Percentiles rank a stretch among this genome's conserved stretches.
These are phyloP conservation scores for Irpex lacteus DNA, from an alignment of 1,284 basidiomycete species.

Conservation along the genomic window DNA sequence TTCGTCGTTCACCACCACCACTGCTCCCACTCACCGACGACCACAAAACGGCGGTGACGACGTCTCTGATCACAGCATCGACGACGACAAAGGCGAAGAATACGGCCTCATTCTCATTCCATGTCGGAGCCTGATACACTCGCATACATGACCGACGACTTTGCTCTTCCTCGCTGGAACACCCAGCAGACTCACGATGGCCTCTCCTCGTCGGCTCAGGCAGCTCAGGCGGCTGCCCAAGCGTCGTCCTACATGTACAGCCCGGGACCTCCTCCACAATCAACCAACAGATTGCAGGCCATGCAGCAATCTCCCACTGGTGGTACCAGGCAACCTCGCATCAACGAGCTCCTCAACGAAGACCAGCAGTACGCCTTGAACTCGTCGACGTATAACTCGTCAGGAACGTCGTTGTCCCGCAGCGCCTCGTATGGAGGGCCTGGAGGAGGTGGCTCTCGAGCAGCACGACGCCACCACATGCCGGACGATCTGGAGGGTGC, in stretches of 20 bases:
- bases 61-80: conserved; percentile 4
- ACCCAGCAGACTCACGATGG: conserved; percentile 58
- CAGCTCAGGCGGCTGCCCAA: conserved; percentile 54
- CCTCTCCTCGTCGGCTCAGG: conserved; percentile 59
- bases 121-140: conserved; percentile 52
- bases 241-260: conserved; percentile 40
- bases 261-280: conserved; percentile 37
- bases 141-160: conserved; percentile 56
- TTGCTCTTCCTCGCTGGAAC: conserved; percentile 81
- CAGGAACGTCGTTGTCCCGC: conserved; percentile 51
- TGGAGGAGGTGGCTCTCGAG: conserved; percentile 26
- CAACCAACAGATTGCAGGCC: conserved; percentile 25
- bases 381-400: conserved; percentile 51
- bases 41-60: neutral
- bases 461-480: conserved; percentile 37
- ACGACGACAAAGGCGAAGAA: conserved; percentile 13
- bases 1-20: conserved; percentile 14
- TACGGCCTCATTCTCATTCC: conserved; percentile 18
- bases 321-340: conserved; percentile 54
- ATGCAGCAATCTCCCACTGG: conserved; percentile 31
- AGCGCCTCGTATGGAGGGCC: conserved; percentile 59
- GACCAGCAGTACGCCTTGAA: conserved; percentile 45
- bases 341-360: conserved; percentile 63
- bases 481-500: conserved; percentile 72
- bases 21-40: conserved; percentile 8